Evolutionary conservation across 1,139 yeast species (phyloP).

Genomic region (Entelexis sorbosivorans): DNA sequence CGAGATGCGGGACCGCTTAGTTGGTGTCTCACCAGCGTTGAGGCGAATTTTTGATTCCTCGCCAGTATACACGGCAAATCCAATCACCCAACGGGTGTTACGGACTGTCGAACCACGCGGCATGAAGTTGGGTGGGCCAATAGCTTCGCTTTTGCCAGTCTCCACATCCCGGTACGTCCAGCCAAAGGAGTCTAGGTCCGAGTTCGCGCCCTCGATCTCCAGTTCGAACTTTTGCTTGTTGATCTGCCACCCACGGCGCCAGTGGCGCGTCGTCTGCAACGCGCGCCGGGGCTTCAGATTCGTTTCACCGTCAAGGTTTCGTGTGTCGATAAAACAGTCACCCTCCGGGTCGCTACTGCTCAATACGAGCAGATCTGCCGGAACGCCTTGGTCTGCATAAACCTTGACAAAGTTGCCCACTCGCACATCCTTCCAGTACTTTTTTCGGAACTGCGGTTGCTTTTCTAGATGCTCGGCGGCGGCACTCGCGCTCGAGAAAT

Average conservation of each 20-base stretch:
- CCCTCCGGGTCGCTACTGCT: slow-evolving; percentile 84
- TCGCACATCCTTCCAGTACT: slow-evolving; percentile 74
- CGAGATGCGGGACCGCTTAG: slow-evolving; percentile 73
- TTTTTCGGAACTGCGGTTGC: slow-evolving; percentile 30
- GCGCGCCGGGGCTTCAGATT: slow-evolving; percentile 73
- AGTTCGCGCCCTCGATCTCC: slow-evolving; percentile 87
- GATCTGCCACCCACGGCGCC: slow-evolving; percentile 58
- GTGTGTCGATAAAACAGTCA: slow-evolving; percentile 85
- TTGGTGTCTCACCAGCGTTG: slow-evolving; percentile 87
- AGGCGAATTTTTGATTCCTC: slow-evolving; percentile 84
- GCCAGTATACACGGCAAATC: slow-evolving; percentile 85
- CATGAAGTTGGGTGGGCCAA: slow-evolving; percentile 50
- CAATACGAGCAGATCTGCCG: slow-evolving; percentile 75
- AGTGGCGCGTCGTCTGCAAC: slow-evolving; percentile 37
- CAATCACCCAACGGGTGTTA: slow-evolving; percentile 92
- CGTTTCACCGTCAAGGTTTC: slow-evolving; percentile 93
- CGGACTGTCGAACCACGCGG: slow-evolving; percentile 83
- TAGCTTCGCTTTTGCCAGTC: slow-evolving; percentile 18
- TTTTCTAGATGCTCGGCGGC: slow-evolving; percentile 3
- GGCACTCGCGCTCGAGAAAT: not conserved
- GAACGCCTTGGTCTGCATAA: slow-evolving; percentile 79
- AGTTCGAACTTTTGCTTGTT: slow-evolving; percentile 64
- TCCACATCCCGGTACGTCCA: slow-evolving; percentile 47
- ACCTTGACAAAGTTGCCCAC: slow-evolving; percentile 86
- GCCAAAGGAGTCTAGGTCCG: slow-evolving; percentile 66